Base-by-base conservation (phyloP, 495 filamentous ascomycete genomes). In the Aspergillus olivimuriae region DNA sequence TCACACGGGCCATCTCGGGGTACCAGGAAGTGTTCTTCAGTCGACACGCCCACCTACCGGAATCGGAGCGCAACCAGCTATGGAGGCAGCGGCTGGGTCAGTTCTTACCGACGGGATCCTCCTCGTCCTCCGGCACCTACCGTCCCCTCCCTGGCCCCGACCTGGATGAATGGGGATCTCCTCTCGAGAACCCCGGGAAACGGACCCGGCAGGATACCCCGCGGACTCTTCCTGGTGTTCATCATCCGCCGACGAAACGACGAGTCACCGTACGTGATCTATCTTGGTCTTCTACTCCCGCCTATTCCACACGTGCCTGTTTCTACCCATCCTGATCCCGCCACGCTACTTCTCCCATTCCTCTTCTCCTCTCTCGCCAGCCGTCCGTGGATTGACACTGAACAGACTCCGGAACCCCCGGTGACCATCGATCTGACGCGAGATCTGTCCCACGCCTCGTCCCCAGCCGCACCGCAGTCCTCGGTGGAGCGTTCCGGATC, bases 181-280 rank as follows among this genome's bases (percentile, higher is more conserved):
- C 50, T 40, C 41, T 53, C 40, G 61, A 60, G 34, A 68, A 58
- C 41, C 55, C 61, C 46, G 66, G 67, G 48, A 71, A 73, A 67
- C 61, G 69, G 48, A 57, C 54, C 50, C 67, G 67, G 62, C 67
- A 63, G 62, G 69, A 68, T 50, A 68, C 58, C 40, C 69, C 67
- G 18, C 62, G 67, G 57, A 73, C 66, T 39, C 47, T 70, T 44
- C 67, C 63, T 47, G 56, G 47, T 49, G 53, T 58, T 66, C 66
- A 65, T 61, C 57, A 61, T 50, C 65, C 68, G 23, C 56, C 54
- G 52, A 62, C 66, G 44, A 73, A 73, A 62, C 68, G 69, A 56
- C 65, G 66, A 67, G 69, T 67, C 63, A 73, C 66, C 66, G 69
- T 73, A 73, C 57, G 69, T 69, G 57, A 64, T 60, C 60, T 45